Conservation (phyloP, 257 asterid genomes). For the Scutellaria baicalensis region DNA sequence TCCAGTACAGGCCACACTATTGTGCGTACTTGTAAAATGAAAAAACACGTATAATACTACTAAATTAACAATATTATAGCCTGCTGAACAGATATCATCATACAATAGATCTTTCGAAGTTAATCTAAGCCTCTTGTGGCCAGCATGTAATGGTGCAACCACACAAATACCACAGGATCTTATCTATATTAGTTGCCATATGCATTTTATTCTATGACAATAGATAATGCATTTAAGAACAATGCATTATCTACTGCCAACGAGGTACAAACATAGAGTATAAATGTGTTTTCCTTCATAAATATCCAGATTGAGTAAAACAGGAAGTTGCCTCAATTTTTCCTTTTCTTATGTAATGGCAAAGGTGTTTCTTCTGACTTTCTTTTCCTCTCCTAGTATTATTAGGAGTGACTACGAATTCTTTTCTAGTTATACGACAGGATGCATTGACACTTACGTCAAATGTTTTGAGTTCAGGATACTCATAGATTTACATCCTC, state of each 20-base stretch:
- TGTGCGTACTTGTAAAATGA: background rate
- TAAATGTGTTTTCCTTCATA: background rate
- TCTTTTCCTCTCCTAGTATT: background rate
- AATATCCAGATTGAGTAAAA: background rate
- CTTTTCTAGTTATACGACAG: conserved; percentile 9
- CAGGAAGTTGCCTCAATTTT: background rate
- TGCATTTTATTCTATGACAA: no score
- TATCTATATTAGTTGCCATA: background rate
- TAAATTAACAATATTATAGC: background rate
- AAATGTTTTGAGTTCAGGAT: conserved; percentile 70
- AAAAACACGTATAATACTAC: background rate
- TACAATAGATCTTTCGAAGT: background rate
- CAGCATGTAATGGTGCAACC: background rate
- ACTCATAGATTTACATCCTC: conserved; percentile 95
- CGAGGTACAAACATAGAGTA: background rate
- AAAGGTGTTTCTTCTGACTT: background rate
- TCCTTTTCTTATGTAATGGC: background rate
- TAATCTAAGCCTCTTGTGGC: background rate
- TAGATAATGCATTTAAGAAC: background rate
- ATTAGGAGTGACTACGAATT: conserved; percentile 1
- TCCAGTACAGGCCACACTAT: conserved; percentile 6
- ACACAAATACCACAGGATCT: background rate
- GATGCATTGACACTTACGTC: conserved; percentile 64
- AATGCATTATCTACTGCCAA: background rate
- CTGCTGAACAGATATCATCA: background rate